Evolutionary conservation across 2,329 filamentous ascomycete species (phyloP), one percentile per base, ranked within the genome.

Genomic region (Aureobasidium sp.): DNA sequence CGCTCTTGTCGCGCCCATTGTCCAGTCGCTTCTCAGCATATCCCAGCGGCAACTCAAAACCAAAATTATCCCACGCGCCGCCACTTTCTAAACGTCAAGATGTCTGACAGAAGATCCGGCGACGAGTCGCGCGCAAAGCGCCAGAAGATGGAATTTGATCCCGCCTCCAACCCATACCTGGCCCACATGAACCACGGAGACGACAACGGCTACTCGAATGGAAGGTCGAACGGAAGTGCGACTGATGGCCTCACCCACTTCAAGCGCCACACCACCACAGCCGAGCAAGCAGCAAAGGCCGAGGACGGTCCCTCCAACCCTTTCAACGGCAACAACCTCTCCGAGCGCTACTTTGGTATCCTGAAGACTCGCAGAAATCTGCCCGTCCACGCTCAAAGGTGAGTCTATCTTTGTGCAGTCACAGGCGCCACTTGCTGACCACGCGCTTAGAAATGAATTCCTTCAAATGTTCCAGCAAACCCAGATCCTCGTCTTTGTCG

Each of bases 401-500:
- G 76, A 27, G 34, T 45, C 6, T 0, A 3, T 52, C 66, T 31
- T 36, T 12, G 15, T 8, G 2, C 7, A 34, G 5, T 1, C 14
- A 34, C 2, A 12, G 1, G n/a, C 5, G 29, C 15, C n/a, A 29
- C 34, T 59, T 31, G 51, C 62, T 45, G 27, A 48, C 29, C 53
- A 20, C 29, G 20, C 25, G 12, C 11, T 11, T 62, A 90, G 89
- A 75, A 86, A 94, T 76, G 94, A 99, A 74, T 99, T 99, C 73
- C 83, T 99, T 64, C 81, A 92, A 72, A 85, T 96, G 71, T 99
- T 95, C 78, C 95, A 99, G 70, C 86, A 88, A 70, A 90, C 87
- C 27, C 94, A 99, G 77, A 97, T 99, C 68, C 86, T 99, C 64
- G 94, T 99, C 70, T 97, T 99, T 71, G 94, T 99, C 67, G 94